These are phyloP conservation scores for Alternaria arbusti DNA, from an alignment of 2,329 filamentous ascomycete species.

Conservation along the genomic window DNA sequence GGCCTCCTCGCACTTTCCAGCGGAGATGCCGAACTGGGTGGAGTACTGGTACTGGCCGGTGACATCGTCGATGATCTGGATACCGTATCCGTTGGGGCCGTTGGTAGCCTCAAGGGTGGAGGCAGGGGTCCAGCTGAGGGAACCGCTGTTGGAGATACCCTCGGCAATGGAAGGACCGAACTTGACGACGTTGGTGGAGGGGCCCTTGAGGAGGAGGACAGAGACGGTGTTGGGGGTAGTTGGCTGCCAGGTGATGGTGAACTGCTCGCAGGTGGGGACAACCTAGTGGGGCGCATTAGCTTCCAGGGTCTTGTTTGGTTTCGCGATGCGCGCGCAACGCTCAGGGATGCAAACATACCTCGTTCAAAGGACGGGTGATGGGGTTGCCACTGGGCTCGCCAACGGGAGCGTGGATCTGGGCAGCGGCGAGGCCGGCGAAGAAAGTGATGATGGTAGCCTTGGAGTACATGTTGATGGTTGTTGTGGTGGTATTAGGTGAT, in stretches of 20 bases:
- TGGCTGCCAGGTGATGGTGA: slow-evolving; percentile 65
- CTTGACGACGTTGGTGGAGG: slow-evolving; percentile 60
- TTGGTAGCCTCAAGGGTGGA: slow-evolving; percentile 51
- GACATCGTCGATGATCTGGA: slow-evolving; percentile 66
- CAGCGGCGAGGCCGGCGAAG: slow-evolving; percentile 59
- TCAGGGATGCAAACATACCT: slow-evolving; percentile 40
- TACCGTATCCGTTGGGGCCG: slow-evolving; percentile 62
- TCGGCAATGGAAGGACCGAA: slow-evolving; percentile 59
- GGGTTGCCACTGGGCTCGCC: slow-evolving; percentile 59
- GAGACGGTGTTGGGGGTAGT: slow-evolving; percentile 59
- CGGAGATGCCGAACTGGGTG: slow-evolving; percentile 67
- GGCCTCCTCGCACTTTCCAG: slow-evolving; percentile 39
- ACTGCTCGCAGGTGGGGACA: slow-evolving; percentile 63
- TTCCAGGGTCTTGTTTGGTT: slow-evolving; percentile 2
- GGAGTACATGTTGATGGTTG: slow-evolving; percentile 42
- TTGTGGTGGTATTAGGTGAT: slow-evolving; percentile 35
- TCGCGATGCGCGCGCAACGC: neutral
- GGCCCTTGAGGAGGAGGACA: slow-evolving; percentile 66
- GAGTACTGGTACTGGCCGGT: slow-evolving; percentile 66
- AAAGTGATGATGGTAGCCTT: slow-evolving; percentile 54
- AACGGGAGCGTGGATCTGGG: slow-evolving; percentile 37
- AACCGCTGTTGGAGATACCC: slow-evolving; percentile 62
- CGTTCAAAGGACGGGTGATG: slow-evolving; percentile 58
- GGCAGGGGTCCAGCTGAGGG: slow-evolving; percentile 62
- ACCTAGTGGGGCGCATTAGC: slow-evolving; percentile 34